A percentile compares a stretch with the other conserved stretches of the same genome.
phyloP scores from a whole-genome alignment of 345 rosid genomes.

The Populus simonii region DNA sequence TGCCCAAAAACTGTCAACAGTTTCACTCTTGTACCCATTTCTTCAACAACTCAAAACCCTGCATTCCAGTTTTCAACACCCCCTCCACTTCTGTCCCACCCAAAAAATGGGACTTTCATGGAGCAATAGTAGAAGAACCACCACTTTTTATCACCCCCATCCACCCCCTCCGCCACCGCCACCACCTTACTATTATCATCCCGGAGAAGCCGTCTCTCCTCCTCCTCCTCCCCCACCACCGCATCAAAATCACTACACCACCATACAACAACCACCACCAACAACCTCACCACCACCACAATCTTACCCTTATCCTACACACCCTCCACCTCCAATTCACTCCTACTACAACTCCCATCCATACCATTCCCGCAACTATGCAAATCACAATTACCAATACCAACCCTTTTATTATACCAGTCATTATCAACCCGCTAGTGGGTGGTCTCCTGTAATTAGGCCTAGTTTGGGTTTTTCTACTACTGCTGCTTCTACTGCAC shows the following conservation, averaged over 20 bases:
- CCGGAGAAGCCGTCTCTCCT: slow-evolving; percentile 16
- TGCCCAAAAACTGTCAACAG: too few relatives aligned
- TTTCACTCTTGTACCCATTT: background rate
- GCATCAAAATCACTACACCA: slow-evolving; percentile 24
- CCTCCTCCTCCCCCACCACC: slow-evolving; percentile 46
- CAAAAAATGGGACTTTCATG: slow-evolving; percentile 66
- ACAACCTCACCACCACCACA: slow-evolving; percentile 1
- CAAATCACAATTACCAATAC: slow-evolving; percentile 46
- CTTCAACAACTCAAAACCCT: background rate
- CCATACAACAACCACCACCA: slow-evolving; percentile 18
- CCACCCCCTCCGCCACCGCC: slow-evolving; percentile 37
- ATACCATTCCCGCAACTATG: slow-evolving; percentile 28
- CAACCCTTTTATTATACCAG: slow-evolving; percentile 50
- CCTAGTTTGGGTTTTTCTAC: slow-evolving; percentile 32
- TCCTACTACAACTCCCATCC: slow-evolving; percentile 35
- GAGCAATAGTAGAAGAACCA: slow-evolving; percentile 54
- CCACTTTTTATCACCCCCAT: slow-evolving; percentile 19
- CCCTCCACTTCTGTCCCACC: background rate
- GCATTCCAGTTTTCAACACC: background rate
- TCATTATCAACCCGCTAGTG: slow-evolving; percentile 28
- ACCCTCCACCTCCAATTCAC: slow-evolving; percentile 37
- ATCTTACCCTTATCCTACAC: slow-evolving; percentile 36
- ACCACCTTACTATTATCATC: slow-evolving; percentile 26
- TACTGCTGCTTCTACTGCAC: background rate
- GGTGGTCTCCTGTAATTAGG: slow-evolving; percentile 43